phyloP scores from a whole-genome alignment of 1,284 basidiomycete genomes.

The Ganoderma lingzhi region DNA sequence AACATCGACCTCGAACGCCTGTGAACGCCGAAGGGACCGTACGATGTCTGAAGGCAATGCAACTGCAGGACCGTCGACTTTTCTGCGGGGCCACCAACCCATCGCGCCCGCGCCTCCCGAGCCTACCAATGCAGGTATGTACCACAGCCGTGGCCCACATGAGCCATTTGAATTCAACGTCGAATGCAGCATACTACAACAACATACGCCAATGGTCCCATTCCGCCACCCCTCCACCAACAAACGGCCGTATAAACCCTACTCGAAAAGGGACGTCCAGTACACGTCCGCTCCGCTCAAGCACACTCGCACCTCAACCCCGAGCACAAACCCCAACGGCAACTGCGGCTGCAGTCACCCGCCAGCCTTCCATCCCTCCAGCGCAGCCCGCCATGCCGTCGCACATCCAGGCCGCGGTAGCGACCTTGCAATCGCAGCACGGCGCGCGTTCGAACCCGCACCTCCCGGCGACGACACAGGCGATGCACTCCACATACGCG shows the following conservation, averaged over 20 bases:
- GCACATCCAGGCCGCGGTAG: conserved; percentile 17
- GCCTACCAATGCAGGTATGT: conserved; percentile 35
- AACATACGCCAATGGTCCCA: conserved; percentile 71
- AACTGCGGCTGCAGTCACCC: conserved; percentile 25
- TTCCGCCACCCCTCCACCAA: conserved; percentile 57
- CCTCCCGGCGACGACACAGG: conserved; percentile 69
- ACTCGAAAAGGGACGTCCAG: conserved; percentile 40
- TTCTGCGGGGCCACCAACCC: conserved; percentile 32
- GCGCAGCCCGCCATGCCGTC: conserved; percentile 9
- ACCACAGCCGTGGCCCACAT: not conserved
- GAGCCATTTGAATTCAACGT: conserved; percentile 3
- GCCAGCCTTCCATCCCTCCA: conserved; percentile 27
- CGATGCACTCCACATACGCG: conserved; percentile 84
- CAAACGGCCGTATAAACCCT: conserved; percentile 44
- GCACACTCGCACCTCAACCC: conserved; percentile 42
- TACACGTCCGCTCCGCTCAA: conserved; percentile 45
- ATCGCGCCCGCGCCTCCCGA: conserved; percentile 32
- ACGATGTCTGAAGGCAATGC: conserved; percentile 28
- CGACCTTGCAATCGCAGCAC: conserved; percentile 32
- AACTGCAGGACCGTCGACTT: conserved; percentile 31
- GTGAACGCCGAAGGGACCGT: not conserved
- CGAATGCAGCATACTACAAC: conserved; percentile 62
- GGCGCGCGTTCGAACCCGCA: conserved; percentile 58
- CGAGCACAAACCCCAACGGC: conserved; percentile 39
- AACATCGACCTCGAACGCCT: not conserved